Percentiles rank a stretch among this genome's conserved stretches.
Conservation (phyloP, 495 filamentous ascomycete genomes). For the Cercophora scortea region DNA sequence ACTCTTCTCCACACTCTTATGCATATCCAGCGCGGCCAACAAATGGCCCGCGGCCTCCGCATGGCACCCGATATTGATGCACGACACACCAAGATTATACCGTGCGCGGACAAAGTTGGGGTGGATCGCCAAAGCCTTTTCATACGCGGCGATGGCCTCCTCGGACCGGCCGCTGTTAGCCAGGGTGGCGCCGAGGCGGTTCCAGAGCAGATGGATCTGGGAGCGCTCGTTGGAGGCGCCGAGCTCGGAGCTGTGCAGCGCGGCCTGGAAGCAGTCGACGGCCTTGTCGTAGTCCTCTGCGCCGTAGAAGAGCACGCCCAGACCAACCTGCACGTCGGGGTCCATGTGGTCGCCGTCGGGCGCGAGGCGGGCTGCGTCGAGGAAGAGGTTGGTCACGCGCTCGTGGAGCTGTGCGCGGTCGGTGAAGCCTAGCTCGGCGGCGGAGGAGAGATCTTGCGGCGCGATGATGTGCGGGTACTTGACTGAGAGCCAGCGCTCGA, state of each 20-base stretch:
- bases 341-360: slow-evolving; percentile 86
- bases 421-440: slow-evolving; percentile 78
- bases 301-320: slow-evolving; percentile 97
- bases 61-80: slow-evolving; percentile 96
- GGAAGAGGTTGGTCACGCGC: slow-evolving; percentile 82
- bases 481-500: slow-evolving; percentile 90
- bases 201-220: slow-evolving; percentile 92
- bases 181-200: slow-evolving; percentile 90
- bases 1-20: slow-evolving; percentile 84
- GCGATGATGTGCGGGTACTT: slow-evolving; percentile 80
- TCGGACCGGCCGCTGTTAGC: slow-evolving; percentile 89
- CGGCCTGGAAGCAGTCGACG: slow-evolving; percentile 94
- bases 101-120: slow-evolving; percentile 94
- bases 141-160: slow-evolving; percentile 94
- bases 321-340: slow-evolving; percentile 93
- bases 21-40: slow-evolving; percentile 92
- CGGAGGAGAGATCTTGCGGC: slow-evolving; percentile 56
- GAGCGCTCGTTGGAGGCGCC: slow-evolving; percentile 66
- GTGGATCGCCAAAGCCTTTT: slow-evolving; percentile 77
- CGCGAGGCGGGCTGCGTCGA: slow-evolving; percentile 82
- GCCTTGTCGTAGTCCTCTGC: slow-evolving; percentile 97
- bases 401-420: slow-evolving; percentile 87
- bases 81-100: slow-evolving; percentile 93
- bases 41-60: slow-evolving; percentile 89
- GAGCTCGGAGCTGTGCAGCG: slow-evolving; percentile 71